Evolutionary conservation across 164 flowering plant genomes (phyloP).

Genomic region (Amborella trichopoda): DNA sequence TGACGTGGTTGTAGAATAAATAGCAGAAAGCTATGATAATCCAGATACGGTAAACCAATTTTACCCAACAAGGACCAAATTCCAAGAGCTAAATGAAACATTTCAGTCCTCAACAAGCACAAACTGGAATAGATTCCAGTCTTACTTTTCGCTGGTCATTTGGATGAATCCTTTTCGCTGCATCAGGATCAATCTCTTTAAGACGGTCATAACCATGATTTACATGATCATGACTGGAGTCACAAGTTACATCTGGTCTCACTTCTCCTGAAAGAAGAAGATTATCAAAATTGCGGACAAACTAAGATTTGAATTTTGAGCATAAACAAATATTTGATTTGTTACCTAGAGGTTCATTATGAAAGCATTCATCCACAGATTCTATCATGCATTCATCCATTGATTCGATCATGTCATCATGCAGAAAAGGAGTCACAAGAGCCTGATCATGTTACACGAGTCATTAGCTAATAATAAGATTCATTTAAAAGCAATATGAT

Average conservation of each 20-base stretch:
- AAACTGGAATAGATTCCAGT: too few relatives aligned
- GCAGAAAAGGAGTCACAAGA: constrained; percentile 73
- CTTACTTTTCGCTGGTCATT: constrained; percentile 80
- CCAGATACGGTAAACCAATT: too few relatives aligned
- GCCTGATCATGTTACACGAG: constrained; percentile 30
- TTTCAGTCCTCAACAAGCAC: too few relatives aligned
- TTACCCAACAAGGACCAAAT: too few relatives aligned
- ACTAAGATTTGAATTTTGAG: too few relatives aligned
- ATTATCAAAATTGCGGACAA: too few relatives aligned
- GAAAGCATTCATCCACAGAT: constrained; percentile 26
- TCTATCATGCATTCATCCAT: constrained; percentile 25
- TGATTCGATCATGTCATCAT: constrained; percentile 55
- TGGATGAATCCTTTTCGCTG: constrained; percentile 90
- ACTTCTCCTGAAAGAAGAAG: constrained; percentile 21
- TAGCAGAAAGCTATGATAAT: too few relatives aligned
- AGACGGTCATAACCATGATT: constrained; percentile 35
- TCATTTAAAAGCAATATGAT: too few relatives aligned
- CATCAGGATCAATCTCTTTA: constrained; percentile 67
- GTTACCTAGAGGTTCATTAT: constrained; percentile 28
- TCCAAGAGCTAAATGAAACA: too few relatives aligned
- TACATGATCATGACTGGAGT: constrained; percentile 10
- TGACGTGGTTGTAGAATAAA: too few relatives aligned
- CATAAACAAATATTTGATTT: not conserved
- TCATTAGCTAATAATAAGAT: not conserved
- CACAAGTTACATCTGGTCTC: constrained; percentile 14